These are phyloP conservation scores for Paramecium tetraurelia DNA, from an alignment of 73 alveolate species.

Conservation along the genomic window DNA sequence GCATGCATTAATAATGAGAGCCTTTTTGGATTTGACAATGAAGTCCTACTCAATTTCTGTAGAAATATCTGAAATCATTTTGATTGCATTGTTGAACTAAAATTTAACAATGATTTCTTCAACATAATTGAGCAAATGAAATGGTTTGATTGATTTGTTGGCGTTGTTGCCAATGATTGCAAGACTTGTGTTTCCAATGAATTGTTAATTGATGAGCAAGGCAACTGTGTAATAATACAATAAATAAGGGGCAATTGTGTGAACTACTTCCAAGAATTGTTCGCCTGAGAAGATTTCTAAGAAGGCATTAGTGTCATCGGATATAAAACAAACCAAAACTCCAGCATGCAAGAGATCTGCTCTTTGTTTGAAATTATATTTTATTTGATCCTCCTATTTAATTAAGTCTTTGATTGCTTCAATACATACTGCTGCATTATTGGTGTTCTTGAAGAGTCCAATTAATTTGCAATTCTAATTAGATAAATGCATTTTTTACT, in stretches of 20 bases:
- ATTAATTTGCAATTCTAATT: not conserved
- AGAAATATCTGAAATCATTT: not conserved
- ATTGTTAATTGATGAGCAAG: not conserved
- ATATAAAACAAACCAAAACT: not conserved
- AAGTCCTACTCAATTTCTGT: not conserved
- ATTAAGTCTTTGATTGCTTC: not conserved
- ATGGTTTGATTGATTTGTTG: not conserved
- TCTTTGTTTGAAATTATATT: conserved; percentile 8
- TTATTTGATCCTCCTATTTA: not conserved
- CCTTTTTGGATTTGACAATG: not conserved
- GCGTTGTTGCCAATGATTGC: not conserved
- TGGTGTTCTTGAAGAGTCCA: not conserved
- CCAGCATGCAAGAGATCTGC: conserved; percentile 17
- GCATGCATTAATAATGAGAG: not conserved
- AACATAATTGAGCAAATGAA: not conserved
- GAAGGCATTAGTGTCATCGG: not conserved
- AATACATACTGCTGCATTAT: not conserved
- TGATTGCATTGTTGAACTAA: not conserved
- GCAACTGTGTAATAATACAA: conserved; percentile 19
- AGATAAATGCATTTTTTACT: not conserved
- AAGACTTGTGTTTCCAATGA: not conserved
- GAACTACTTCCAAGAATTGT: not conserved
- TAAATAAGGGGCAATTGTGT: not conserved
- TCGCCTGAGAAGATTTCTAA: not conserved
- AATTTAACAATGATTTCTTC: not conserved